Percentiles rank a stretch among this genome's conserved stretches.
Conservation (phyloP, 345 rosid species). For the Eucalyptus albens region DNA sequence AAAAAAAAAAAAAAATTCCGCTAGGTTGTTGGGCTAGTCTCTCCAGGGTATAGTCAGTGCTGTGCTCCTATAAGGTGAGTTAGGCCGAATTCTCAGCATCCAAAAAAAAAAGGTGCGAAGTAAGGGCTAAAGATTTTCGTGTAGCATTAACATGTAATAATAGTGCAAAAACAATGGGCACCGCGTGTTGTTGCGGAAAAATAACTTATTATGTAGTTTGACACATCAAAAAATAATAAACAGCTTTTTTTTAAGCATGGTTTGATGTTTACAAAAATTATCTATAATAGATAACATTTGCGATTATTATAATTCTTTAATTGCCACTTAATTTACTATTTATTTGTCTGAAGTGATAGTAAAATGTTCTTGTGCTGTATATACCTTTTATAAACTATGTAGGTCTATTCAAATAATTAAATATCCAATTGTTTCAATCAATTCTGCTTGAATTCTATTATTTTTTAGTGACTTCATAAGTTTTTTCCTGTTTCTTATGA, state of each 20-base stretch:
- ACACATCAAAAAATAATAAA: no score
- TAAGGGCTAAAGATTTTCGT: neutral
- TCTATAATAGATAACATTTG: neutral
- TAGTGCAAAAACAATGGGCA: neutral
- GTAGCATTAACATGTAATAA: neutral
- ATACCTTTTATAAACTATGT: neutral
- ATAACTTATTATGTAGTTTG: no score
- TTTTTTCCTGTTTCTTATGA: neutral
- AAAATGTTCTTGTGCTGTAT: neutral
- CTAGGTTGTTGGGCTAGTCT: no score
- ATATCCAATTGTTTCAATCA: neutral
- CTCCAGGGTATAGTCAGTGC: no score
- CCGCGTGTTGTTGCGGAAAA: fast-evolving
- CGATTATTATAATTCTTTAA: no score
- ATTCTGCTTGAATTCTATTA: neutral
- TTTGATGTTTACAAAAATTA: neutral
- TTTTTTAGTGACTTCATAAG: neutral
- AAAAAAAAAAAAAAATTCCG: no score
- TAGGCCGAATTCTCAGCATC: no score
- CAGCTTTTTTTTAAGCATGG: no score
- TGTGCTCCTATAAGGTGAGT: no score
- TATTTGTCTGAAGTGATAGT: neutral
- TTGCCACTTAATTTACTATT: neutral
- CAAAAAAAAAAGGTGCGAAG: neutral
- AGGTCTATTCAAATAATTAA: neutral